A percentile compares a stretch with the other conserved stretches of the same genome.
These are phyloP conservation scores for Thalassiosira mediterranea DNA, from an alignment of 352 stramenopile species.

Conservation along the genomic window DNA sequence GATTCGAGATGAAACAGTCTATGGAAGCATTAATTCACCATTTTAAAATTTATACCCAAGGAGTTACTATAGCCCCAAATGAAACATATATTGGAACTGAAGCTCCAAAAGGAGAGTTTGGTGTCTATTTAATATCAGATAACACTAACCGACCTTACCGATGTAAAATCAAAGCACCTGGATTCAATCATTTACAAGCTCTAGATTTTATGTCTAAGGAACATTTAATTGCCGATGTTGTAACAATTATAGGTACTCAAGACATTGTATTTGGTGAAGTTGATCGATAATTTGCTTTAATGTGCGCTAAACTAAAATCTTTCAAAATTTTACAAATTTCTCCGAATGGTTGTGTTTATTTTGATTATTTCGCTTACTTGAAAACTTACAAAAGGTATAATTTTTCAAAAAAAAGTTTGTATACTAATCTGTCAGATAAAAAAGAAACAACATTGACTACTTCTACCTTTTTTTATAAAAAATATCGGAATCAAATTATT, in stretches of 20 bases:
- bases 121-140: constrained; percentile 80
- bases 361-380: constrained; percentile 23
- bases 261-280: constrained; percentile 76
- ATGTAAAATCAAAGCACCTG: constrained; percentile 82
- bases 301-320: constrained; percentile 39
- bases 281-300: constrained; percentile 58
- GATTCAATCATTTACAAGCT: constrained; percentile 67
- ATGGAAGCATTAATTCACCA: constrained; percentile 75
- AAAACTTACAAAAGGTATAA: constrained; percentile 42
- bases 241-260: constrained; percentile 74
- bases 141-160: constrained; percentile 75
- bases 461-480: constrained; percentile 37
- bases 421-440: constrained; percentile 30
- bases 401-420: constrained; percentile 49
- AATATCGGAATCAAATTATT: constrained; percentile 41
- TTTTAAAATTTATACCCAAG: constrained; percentile 73
- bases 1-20: constrained; percentile 64
- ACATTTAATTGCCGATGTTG: constrained; percentile 71
- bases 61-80: constrained; percentile 62
- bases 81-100: constrained; percentile 77
- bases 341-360: constrained; percentile 35
- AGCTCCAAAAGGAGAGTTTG: constrained; percentile 82
- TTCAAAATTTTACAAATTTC: constrained; percentile 38
- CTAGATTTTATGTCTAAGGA: constrained; percentile 71
- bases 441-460: constrained; percentile 34